phyloP scores from a whole-genome alignment of 106 monocot species.

The Acanthochlamys bracteata region DNA sequence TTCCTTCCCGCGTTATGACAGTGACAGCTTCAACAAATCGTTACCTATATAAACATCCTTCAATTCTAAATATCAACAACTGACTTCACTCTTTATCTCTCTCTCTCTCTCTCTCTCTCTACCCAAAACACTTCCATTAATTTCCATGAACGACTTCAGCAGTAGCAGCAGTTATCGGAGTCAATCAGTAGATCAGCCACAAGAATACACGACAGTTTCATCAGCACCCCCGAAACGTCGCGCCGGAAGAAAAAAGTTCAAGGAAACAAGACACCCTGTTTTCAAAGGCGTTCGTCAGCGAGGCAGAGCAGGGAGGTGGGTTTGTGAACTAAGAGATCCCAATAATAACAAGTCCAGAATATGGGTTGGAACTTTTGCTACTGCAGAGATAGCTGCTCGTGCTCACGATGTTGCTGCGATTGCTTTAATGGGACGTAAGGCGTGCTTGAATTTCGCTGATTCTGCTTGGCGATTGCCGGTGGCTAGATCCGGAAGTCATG shows the following conservation, averaged over 20 bases:
- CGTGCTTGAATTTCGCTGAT: slow-evolving; percentile 23
- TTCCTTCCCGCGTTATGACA: too few relatives aligned
- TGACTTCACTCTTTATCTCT: too few relatives aligned
- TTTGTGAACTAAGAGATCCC: slow-evolving; percentile 8
- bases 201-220: slow-evolving; percentile 6
- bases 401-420: slow-evolving; percentile 11
- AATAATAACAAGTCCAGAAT: slow-evolving; percentile 12
- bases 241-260: slow-evolving; percentile 22
- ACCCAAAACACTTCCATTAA: too few relatives aligned
- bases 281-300: slow-evolving; percentile 20
- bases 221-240: slow-evolving; percentile 18
- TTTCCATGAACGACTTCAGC: background rate
- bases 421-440: slow-evolving; percentile 6
- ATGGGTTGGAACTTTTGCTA: slow-evolving; percentile 9
- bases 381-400: slow-evolving; percentile 7
- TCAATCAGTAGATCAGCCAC: background rate
- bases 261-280: slow-evolving; percentile 15
- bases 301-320: slow-evolving; percentile 4
- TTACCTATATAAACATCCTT: too few relatives aligned
- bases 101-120: too few relatives aligned
- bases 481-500: background rate
- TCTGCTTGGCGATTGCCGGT: slow-evolving; percentile 14
- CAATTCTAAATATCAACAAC: too few relatives aligned
- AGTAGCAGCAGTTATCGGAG: background rate
- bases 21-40: too few relatives aligned